Conservation (phyloP, 108 stramenopile species). For the Ochromonas danica region DNA sequence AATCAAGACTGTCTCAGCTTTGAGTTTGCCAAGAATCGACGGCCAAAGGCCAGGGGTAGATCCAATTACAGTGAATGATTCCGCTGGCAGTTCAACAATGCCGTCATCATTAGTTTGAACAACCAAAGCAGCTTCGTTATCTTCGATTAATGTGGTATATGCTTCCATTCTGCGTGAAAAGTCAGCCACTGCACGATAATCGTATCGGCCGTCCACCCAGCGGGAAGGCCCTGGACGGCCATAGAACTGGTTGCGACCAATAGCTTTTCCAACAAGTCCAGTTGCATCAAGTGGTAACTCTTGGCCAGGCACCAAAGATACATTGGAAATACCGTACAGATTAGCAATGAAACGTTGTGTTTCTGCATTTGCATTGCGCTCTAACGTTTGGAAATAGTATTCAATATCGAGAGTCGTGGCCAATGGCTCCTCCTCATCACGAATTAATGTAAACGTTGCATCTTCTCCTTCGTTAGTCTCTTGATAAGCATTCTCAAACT, state of each 20-base stretch:
- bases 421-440: conserved; percentile 42
- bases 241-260: conserved; percentile 58
- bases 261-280: conserved; percentile 47
- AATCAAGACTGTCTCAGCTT: no score
- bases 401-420: conserved; percentile 2
- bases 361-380: conserved; percentile 51
- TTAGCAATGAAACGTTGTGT: conserved; percentile 50
- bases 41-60: conserved; percentile 70
- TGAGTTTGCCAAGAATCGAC: no score
- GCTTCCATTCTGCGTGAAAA: conserved; percentile 55
- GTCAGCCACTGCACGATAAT: conserved; percentile 65
- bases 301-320: neutral
- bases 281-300: conserved; percentile 39
- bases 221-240: conserved; percentile 39
- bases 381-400: conserved; percentile 42
- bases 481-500: conserved; percentile 46
- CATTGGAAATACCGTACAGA: conserved; percentile 37
- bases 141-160: conserved; percentile 31
- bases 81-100: conserved; percentile 65
- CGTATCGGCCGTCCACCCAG: conserved; percentile 62
- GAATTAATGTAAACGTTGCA: conserved; percentile 16
- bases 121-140: neutral
- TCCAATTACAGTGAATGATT: conserved; percentile 59
- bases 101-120: conserved; percentile 62
- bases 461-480: conserved; percentile 61